A percentile compares a stretch with the other conserved stretches of the same genome.
phyloP scores from a whole-genome alignment of 331 rosid species.

The Acacia concinna region DNA sequence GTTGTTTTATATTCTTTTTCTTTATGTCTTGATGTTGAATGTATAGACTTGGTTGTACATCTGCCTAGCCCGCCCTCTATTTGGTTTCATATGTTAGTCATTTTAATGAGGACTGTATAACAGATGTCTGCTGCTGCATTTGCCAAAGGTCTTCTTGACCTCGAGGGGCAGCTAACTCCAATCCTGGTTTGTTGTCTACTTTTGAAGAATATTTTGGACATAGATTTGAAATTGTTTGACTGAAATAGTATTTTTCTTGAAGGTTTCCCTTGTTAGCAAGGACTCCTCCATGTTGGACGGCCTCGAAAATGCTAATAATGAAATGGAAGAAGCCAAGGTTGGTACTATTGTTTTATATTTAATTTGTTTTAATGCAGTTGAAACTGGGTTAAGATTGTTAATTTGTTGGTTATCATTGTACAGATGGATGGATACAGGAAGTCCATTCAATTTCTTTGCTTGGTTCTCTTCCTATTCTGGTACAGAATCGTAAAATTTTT shows the following conservation, averaged over 20 bases:
- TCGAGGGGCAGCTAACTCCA: conserved; percentile 95
- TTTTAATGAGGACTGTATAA: conserved; percentile 32
- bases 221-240: conserved; percentile 37
- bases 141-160: conserved; percentile 98
- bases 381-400: background rate
- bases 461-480: background rate
- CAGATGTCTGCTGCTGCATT: conserved; percentile 99
- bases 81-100: conserved; percentile 26
- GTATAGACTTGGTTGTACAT: conserved; percentile 18
- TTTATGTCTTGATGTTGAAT: conserved; percentile 21
- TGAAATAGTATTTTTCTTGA: conserved; percentile 36
- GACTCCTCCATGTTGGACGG: conserved; percentile 99
- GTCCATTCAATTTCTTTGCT: background rate
- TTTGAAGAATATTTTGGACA: conserved; percentile 25
- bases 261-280: conserved; percentile 98
- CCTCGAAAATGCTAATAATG: conserved; percentile 95
- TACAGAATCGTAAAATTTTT: conserved; percentile 14
- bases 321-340: conserved; percentile 98
- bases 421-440: background rate
- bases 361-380: conserved; percentile 6
- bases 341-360: conserved; percentile 25
- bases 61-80: conserved; percentile 10
- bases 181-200: conserved; percentile 67
- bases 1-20: background rate
- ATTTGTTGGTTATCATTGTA: conserved; percentile 5